phyloP scores from a whole-genome alignment of 2,329 filamentous ascomycete species.

The Trichophyton schoenleinii region DNA sequence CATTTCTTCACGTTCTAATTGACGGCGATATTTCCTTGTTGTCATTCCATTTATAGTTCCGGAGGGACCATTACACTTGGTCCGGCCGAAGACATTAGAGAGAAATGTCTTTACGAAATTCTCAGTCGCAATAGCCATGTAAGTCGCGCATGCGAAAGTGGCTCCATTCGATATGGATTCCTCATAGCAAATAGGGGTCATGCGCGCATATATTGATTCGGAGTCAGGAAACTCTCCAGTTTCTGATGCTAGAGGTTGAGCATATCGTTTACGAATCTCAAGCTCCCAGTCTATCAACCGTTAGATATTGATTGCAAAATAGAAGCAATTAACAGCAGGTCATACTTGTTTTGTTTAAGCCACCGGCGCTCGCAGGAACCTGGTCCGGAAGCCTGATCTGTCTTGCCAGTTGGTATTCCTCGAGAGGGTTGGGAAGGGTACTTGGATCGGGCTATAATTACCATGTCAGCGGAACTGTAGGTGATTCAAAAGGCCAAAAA shows the following conservation, averaged over 20 bases:
- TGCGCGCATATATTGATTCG: conserved; percentile 44
- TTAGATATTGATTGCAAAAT: not conserved
- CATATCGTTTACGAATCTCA: conserved; percentile 53
- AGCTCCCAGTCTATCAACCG: conserved; percentile 43
- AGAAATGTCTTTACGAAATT: conserved; percentile 52
- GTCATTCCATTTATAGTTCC: conserved; percentile 60
- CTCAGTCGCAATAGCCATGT: conserved; percentile 49
- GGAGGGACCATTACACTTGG: conserved; percentile 46
- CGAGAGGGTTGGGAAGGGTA: conserved; percentile 25
- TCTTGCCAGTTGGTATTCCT: conserved; percentile 35
- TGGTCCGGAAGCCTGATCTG: conserved; percentile 46
- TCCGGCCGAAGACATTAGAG: conserved; percentile 42
- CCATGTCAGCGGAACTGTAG: conserved; percentile 5
- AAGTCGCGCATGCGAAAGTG: conserved; percentile 42
- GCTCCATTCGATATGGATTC: conserved; percentile 46
- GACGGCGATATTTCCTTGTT: conserved; percentile 63
- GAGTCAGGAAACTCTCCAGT: conserved; percentile 51
- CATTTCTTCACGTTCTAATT: conserved; percentile 64
- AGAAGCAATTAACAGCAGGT: conserved; percentile 9
- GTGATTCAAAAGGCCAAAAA: not conserved
- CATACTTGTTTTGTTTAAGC: conserved; percentile 68
- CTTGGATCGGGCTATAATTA: conserved; percentile 27
- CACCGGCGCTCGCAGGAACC: conserved; percentile 55
- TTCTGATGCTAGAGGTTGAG: conserved; percentile 48
- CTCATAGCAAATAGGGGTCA: conserved; percentile 55